These are phyloP conservation scores for Clitopilus hobsonii DNA, from an alignment of 768 basidiomycete genomes.

Conservation along the genomic window DNA sequence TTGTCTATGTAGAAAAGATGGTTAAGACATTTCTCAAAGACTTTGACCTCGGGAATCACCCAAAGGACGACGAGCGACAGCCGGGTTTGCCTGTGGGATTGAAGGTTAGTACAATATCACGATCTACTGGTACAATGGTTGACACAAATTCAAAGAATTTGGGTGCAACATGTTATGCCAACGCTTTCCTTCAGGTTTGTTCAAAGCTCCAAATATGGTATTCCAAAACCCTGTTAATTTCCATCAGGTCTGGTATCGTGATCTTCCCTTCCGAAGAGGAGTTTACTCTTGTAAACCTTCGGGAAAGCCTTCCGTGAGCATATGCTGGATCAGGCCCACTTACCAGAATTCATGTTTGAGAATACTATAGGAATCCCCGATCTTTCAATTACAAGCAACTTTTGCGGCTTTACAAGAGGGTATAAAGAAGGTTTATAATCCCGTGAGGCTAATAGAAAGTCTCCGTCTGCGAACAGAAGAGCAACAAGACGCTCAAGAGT, in stretches of 20 bases:
- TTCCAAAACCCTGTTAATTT: slow-evolving; percentile 1
- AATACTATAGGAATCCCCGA: slow-evolving; percentile 82
- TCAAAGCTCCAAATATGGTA: background rate
- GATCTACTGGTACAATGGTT: background rate
- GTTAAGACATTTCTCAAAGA: slow-evolving; percentile 47
- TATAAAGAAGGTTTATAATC: slow-evolving; percentile 71
- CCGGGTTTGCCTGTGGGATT: slow-evolving; percentile 68
- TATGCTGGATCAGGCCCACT: slow-evolving; percentile 20
- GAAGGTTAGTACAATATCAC: slow-evolving; percentile 41
- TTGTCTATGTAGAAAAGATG: slow-evolving; percentile 37
- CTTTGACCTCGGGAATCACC: slow-evolving; percentile 51
- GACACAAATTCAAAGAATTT: slow-evolving; percentile 63
- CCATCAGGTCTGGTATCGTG: slow-evolving; percentile 85
- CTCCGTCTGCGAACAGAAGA: slow-evolving; percentile 75
- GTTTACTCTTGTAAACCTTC: slow-evolving; percentile 75
- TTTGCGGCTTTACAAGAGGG: slow-evolving; percentile 85
- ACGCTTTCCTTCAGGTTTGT: slow-evolving; percentile 84
- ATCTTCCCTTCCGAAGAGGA: slow-evolving; percentile 72
- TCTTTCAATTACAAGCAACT: slow-evolving; percentile 72
- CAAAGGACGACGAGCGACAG: slow-evolving; percentile 43
- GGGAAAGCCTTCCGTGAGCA: slow-evolving; percentile 39
- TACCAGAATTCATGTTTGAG: slow-evolving; percentile 2
- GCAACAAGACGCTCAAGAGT: slow-evolving; percentile 99
- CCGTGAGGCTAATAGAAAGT: slow-evolving; percentile 79
- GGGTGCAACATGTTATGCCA: slow-evolving; percentile 96